Base-by-base conservation (phyloP, 768 basidiomycete genomes). In the Russula sp. region DNA sequence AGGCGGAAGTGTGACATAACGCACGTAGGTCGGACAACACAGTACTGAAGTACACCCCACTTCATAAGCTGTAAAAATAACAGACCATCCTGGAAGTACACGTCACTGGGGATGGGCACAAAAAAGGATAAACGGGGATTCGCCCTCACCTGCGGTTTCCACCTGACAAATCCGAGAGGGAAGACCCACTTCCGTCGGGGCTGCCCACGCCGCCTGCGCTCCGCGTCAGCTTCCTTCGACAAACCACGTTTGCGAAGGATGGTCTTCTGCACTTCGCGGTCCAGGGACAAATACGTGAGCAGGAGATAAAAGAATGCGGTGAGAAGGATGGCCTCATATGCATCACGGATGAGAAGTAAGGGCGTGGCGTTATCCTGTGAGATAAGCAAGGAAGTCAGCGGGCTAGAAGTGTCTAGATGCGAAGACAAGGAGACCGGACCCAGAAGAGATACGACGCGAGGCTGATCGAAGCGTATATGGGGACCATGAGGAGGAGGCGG, bases 251-350 rank as follows among this genome's bases (percentile, higher is more conserved):
- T 83, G 38, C 80, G 70, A 65, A 89, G 85, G 20, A 85, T 76
- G 14, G 78, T 74, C 67, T 79, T 81, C 71, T 88, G 86, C 61
- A 83, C 83, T 52, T 81, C 80, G 5, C 76, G 70, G 65, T 85
- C 78, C 46, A 81, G 83, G 0, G 86, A 87, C 13, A 90, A 72
- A 74, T 88, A 90, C 60, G 77, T 78, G 54, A 90, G 76, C 34
- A 92, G 78, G 36, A 92, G 79, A 69, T 88, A 89, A 73, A 92
- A 90, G 77, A 90, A 90, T 2, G 87, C 77, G 0, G 84, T 86
- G 61, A 92, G 75, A 13, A 90, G 84, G 42, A 85, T 82, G 11
- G 87, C 82, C 75, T 90, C 89, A 72, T 90, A 91, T 64, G 81
- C 79, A 69, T 90, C 88, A 48, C 88, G 80, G 55, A 88, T 71